Base-by-base conservation (phyloP, 257 asterid genomes). In the Ocimum tenuiflorum region DNA sequence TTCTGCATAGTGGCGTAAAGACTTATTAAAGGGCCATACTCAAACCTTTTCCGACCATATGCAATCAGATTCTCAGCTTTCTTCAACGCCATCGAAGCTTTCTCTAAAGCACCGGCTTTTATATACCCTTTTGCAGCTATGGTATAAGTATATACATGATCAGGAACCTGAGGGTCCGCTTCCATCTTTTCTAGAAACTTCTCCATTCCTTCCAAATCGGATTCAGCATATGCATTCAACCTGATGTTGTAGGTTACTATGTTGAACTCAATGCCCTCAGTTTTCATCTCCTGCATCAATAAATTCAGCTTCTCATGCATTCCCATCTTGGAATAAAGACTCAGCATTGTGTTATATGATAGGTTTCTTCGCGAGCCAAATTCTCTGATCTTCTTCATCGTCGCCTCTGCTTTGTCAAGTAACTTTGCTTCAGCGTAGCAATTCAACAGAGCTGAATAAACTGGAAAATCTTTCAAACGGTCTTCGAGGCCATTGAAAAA, bases 131-230 rank as follows among this genome's bases (percentile, higher is more conserved):
- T 72, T 8, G 86, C 88, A 22, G 72, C 75, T 9, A 73, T 22
- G 8, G 60, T 38, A 64, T 85, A 78, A 36, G 51, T 13, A 38
- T 1, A 0, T 55, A 67, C 78, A 12, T 54, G 53, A 12, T 58
- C 31, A 8, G 41, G 53, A 53, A 80, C 50, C 7, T 36, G 0
- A 19, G 85, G 83, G 60, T 85, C 85, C 0, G 53, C 74, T 78
- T 85, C 86, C 83, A 85, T 80, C 55, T 72, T 78, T 77, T 52
- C 56, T 67, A 85, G 11, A 58, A 82, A 72, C 60, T 65, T 76
- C 70, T 85, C 86, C 88, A 85, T 80, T 38, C 59, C 71, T 20
- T 19, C 27, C 6, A 68, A 48, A 57, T 85, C 79, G 14, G 62
- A 62, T 29, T 69, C 65, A 20, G 75, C 77, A 53, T 69, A 78